Base-by-base conservation (phyloP, 768 basidiomycete genomes). In the Polyporus arcularius region DNA sequence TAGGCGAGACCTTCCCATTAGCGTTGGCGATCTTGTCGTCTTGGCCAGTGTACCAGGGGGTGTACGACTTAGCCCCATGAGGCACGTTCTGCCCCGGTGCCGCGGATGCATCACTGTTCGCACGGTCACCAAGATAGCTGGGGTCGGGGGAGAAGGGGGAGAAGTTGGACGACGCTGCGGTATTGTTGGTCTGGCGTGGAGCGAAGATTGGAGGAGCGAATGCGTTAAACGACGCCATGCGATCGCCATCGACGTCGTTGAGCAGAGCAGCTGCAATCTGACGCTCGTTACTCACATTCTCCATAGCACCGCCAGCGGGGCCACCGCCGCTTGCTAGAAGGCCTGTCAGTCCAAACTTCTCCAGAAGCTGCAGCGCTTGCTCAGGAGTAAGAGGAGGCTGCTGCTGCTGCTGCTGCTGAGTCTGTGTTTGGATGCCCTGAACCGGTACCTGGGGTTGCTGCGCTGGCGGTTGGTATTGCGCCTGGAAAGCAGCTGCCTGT, bases 101-200 rank as follows among this genome's bases (percentile, higher is more conserved):
- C 49, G 71, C 52, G 64, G 72, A 32, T 73, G 75, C 55, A 75
- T 78, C 61, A 75, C 78, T 45, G 72, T 70, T 71, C 64, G 72
- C 62, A 46, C 71, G 71, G 60, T 79, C 76, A 4, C 73, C 64
- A 26, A 73, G 69, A 67, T 78, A 68, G 64, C 83, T 87, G 9
- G 87, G 85, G 66, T 92, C 90, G 9, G 90, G 90, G 1, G 90
- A 92, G 74, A 92, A 92, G 3, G 90, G 90, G 7, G 89, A 88
- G 71, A 92, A 92, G 39, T 64, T 61, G 47, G 48, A 63, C 38
- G 54, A 45, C 40, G 47, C 60, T 62, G 45, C 47, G 40, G 57
- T 18, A 28, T 57, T 57, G 35, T 60, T 57, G 43, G 54, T 55
- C 53, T 60, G 60, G 46, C 59, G 61, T 16, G 61, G 39, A 18